These are phyloP conservation scores for Gyrodon lividus DNA, from an alignment of 768 basidiomycete genomes.

Conservation along the genomic window DNA sequence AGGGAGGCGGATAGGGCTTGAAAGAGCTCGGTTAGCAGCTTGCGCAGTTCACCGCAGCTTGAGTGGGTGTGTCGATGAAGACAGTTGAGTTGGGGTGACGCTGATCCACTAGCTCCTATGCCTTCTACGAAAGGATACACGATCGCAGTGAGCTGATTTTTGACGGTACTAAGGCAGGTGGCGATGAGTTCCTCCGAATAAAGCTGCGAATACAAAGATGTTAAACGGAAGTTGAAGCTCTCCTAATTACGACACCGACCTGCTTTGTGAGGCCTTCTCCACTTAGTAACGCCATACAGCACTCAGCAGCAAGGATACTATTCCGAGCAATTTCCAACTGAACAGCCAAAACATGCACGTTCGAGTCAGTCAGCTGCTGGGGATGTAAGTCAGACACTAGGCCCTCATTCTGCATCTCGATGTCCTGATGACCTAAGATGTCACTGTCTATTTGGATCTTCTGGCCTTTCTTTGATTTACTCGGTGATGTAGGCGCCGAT, in stretches of 20 bases:
- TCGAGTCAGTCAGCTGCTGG: conserved; percentile 40
- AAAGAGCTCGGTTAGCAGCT: conserved; percentile 64
- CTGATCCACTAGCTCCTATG: conserved; percentile 39
- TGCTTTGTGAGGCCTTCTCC: conserved; percentile 84
- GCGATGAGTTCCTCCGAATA: conserved; percentile 95
- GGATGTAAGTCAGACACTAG: conserved; percentile 8
- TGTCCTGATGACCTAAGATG: not conserved
- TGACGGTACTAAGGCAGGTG: conserved; percentile 70
- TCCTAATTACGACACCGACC: conserved; percentile 42
- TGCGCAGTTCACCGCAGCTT: conserved; percentile 37
- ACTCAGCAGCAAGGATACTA: conserved; percentile 81
- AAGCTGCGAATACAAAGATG: conserved; percentile 45
- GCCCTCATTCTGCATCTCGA: conserved; percentile 3
- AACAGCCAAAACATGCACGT: conserved; percentile 51
- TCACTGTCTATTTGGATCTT: conserved; percentile 24
- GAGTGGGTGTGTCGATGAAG: conserved; percentile 45
- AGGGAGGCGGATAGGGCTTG: conserved; percentile 70
- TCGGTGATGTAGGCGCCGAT: conserved; percentile 36
- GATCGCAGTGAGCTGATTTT: conserved; percentile 75
- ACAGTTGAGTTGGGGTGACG: conserved; percentile 50
- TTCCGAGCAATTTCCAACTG: conserved; percentile 64
- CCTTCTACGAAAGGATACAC: conserved; percentile 88
- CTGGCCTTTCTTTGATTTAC: conserved; percentile 47
- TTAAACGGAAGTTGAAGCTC: not conserved
- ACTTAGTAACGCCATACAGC: conserved; percentile 72